Evolutionary conservation across 148 eudicot genomes (phyloP).

Genomic region (Talinum fruticosum): DNA sequence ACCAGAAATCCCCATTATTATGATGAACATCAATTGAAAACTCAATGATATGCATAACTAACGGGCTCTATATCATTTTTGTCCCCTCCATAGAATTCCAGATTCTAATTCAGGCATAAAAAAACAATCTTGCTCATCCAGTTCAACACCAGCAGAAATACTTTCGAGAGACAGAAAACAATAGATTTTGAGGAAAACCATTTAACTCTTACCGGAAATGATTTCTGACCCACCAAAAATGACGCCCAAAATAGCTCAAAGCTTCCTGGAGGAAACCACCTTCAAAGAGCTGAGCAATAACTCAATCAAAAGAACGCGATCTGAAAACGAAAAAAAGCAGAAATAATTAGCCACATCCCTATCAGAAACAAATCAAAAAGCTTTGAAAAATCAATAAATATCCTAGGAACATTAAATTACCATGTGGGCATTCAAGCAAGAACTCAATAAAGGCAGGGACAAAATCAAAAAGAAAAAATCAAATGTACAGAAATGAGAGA

Average conservation of each 20-base stretch:
- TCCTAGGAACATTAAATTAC: background rate
- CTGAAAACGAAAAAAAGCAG: constrained; percentile 16
- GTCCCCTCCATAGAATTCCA: too few relatives aligned
- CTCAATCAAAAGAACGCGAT: constrained; percentile 16
- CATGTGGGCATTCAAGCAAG: constrained; percentile 16
- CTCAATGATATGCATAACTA: background rate
- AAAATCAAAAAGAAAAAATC: background rate
- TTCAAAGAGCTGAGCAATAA: constrained; percentile 19
- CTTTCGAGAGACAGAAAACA: background rate
- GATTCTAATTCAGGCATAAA: too few relatives aligned
- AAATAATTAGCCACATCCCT: background rate
- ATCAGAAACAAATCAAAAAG: background rate
- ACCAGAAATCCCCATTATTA: background rate
- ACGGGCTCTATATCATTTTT: background rate
- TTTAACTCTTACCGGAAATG: constrained; percentile 13
- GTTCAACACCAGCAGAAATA: background rate
- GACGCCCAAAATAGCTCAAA: constrained; percentile 8
- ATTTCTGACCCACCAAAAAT: constrained; percentile 3
- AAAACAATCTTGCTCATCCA: background rate
- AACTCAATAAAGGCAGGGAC: background rate
- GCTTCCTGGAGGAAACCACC: constrained; percentile 10
- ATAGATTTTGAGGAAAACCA: background rate
- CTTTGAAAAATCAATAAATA: background rate
- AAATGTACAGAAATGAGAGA: background rate
- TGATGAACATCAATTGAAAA: background rate